Base-by-base conservation (phyloP, 192 early-diverging fungal species). In the Mortierella alpina region DNA sequence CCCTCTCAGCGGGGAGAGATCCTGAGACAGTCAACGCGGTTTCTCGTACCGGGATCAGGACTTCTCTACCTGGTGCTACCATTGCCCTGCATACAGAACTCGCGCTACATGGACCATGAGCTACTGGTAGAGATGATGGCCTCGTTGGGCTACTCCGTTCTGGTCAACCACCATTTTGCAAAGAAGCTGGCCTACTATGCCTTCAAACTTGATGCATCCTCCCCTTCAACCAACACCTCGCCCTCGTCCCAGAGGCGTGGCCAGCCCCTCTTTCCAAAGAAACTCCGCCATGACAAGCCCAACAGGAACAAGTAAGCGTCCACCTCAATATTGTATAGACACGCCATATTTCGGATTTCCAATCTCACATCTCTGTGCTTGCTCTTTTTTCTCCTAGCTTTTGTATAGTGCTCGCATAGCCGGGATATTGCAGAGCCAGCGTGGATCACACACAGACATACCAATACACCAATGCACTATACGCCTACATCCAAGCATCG, bases 131-230 rank as follows among this genome's bases (percentile, higher is more conserved):
- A 81, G 55, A 94, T 97, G 70, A 82, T 91, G 72, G 55, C 52
- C 0, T 88, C 87, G 11, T 75, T 95, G 11, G 93, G 93, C 5
- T 95, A 92, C 67, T 62, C 82, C 0, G 72, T 81, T 10, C 81
- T 91, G 42, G 82, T 92, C 13, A 68, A 82, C 31, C 72, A 83
- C 42, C 92, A 96, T 67, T 87, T 90, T 66, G 88, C 94, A 0
- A 88, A 86, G 50, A 93, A 94, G 65, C 83, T 97, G n/a, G 94
- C 93, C 4, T 91, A 95, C 80, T 94, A 94, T 72, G 70, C 95
- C 2, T 93, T 95, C 74, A 73, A 83, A 14, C 71, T 87, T 42
- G 66, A 51, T 44, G 12, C 44, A 4, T 7, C 42, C 9, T 44
- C 1, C 7, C 9, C 18, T n/a, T 39, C 42, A 56, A 64, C 31